Conservation (phyloP, 768 basidiomycete genomes). For the Boletus pseudo-olivaceus region DNA sequence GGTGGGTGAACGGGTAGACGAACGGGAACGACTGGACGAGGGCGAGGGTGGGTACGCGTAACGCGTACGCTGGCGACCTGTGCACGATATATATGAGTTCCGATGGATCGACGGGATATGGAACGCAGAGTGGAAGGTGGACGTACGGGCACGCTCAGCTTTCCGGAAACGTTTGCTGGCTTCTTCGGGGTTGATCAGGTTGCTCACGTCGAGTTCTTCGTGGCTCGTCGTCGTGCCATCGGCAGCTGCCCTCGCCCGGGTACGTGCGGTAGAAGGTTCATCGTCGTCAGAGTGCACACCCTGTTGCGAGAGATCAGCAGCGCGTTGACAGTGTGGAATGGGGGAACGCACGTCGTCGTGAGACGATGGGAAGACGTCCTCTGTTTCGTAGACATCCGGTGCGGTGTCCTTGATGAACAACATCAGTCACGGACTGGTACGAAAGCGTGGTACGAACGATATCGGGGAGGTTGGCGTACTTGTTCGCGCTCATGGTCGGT, state of each 20-base stretch:
- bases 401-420: slow-evolving; percentile 67
- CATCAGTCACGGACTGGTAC: not conserved
- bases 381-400: slow-evolving; percentile 89
- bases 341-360: slow-evolving; percentile 46
- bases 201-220: slow-evolving; percentile 70
- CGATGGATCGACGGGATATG: not conserved
- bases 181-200: slow-evolving; percentile 59
- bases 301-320: slow-evolving; percentile 33
- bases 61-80: slow-evolving; percentile 52
- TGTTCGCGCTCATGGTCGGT: slow-evolving; percentile 56
- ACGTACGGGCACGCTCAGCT: slow-evolving; percentile 62
- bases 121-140: too few relatives aligned
- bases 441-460: slow-evolving; percentile 54
- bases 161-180: slow-evolving; percentile 68
- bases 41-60: slow-evolving; percentile 71
- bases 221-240: slow-evolving; percentile 37
- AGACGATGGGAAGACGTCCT: slow-evolving; percentile 62
- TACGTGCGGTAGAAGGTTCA: slow-evolving; percentile 45
- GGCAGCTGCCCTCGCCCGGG: slow-evolving; percentile 25
- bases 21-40: slow-evolving; percentile 42
- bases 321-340: not conserved
- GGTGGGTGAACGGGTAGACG: slow-evolving; percentile 33
- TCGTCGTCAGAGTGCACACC: slow-evolving; percentile 67
- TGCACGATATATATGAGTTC: not conserved
- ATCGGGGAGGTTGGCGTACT: slow-evolving; percentile 89